Percentiles rank a stretch among this genome's conserved stretches.
Evolutionary conservation across 2,329 filamentous ascomycete species (phyloP).

Genomic region (Stagonosporopsis chrysanthemi): DNA sequence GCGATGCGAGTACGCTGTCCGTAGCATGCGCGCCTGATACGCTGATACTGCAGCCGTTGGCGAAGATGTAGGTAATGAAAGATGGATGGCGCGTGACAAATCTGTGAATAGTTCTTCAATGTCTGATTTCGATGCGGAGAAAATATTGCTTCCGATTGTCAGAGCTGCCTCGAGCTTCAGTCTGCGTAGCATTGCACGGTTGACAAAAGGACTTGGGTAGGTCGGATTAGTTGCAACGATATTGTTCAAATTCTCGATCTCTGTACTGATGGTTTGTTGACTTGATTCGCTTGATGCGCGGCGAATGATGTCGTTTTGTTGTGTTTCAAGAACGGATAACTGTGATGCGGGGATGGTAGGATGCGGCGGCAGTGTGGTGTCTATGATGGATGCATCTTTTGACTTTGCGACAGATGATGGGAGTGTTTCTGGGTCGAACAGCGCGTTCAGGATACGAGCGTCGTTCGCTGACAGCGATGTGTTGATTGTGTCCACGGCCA

Average conservation of each 20-base stretch:
- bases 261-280: conserved; percentile 22
- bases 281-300: conserved; percentile 27
- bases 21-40: conserved; percentile 70
- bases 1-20: conserved; percentile 75
- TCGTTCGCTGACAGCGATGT: conserved; percentile 53
- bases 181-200: conserved; percentile 73
- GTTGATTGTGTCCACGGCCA: conserved; percentile 53
- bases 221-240: conserved; percentile 66
- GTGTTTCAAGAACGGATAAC: conserved; percentile 51
- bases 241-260: conserved; percentile 55
- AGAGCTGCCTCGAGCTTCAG: conserved; percentile 51
- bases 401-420: conserved; percentile 60
- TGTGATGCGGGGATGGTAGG: conserved; percentile 49
- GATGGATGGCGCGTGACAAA: conserved; percentile 61
- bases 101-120: conserved; percentile 43
- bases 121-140: conserved; percentile 18
- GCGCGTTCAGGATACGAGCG: conserved; percentile 46
- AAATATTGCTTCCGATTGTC: conserved; percentile 18
- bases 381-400: conserved; percentile 53
- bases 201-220: conserved; percentile 78
- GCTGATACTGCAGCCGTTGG: conserved; percentile 51
- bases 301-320: conserved; percentile 55
- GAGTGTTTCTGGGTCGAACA: conserved; percentile 52
- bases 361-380: conserved; percentile 50
- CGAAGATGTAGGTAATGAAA: conserved; percentile 54